A percentile compares a stretch with the other conserved stretches of the same genome.
These are phyloP conservation scores for Ajuga chamaepitys DNA, from an alignment of 257 asterid genomes.

Conservation along the genomic window DNA sequence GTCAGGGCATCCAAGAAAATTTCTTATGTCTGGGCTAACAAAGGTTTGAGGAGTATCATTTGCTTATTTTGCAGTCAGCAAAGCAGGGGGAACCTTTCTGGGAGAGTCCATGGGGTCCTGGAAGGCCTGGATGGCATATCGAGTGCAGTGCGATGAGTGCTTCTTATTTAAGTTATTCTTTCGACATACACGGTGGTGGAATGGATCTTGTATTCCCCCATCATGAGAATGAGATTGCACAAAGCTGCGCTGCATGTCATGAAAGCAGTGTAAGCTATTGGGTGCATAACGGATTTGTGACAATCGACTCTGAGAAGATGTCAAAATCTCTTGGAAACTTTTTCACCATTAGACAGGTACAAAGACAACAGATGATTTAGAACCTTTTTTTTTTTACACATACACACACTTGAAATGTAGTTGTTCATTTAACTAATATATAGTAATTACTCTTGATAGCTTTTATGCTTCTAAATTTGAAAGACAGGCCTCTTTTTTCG, in stretches of 20 bases:
- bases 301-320: constrained; percentile 88
- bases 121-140: constrained; percentile 99
- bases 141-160: constrained; percentile 99
- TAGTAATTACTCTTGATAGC: background rate
- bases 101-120: constrained; percentile 99
- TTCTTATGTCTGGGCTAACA: background rate
- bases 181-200: constrained; percentile 98
- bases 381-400: background rate
- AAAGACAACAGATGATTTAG: background rate
- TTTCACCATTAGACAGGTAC: constrained; percentile 91
- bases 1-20: background rate
- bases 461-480: constrained; percentile 2
- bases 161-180: constrained; percentile 72
- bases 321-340: constrained; percentile 96
- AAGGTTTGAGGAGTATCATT: constrained; percentile 1
- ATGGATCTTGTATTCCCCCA: constrained; percentile 98
- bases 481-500: background rate
- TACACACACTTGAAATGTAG: background rate
- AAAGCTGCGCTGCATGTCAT: constrained; percentile 90
- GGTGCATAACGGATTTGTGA: constrained; percentile 97
- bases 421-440: background rate
- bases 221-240: constrained; percentile 98
- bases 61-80: constrained; percentile 62
- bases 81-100: constrained; percentile 94
- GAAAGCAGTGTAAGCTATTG: constrained; percentile 70